A percentile compares a stretch with the other conserved stretches of the same genome.
These are phyloP conservation scores for Aspergillus kassunensis DNA, from an alignment of 495 filamentous ascomycete species.

Conservation along the genomic window DNA sequence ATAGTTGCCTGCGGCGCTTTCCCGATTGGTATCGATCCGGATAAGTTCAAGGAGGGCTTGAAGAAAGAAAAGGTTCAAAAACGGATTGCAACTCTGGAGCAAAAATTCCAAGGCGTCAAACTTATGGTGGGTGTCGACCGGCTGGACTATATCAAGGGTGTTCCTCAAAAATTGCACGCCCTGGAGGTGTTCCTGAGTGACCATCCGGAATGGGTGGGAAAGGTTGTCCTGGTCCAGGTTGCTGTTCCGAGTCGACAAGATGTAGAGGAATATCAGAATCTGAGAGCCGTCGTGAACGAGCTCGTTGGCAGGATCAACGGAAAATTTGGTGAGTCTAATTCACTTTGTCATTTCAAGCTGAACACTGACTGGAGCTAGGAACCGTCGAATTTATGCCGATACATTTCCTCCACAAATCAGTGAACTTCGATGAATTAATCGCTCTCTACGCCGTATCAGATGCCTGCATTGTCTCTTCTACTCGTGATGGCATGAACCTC, in stretches of 20 bases:
- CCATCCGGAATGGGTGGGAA: conserved; percentile 96
- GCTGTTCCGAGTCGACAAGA: conserved; percentile 91
- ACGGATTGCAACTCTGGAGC: conserved; percentile 77
- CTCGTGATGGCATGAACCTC: conserved; percentile 98
- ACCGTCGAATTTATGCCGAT: conserved; percentile 98
- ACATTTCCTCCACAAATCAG: conserved; percentile 94
- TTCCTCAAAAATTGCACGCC: conserved; percentile 93
- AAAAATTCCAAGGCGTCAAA: conserved; percentile 93
- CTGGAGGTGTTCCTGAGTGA: conserved; percentile 95
- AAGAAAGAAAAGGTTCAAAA: conserved; percentile 81
- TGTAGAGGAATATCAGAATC: conserved; percentile 96
- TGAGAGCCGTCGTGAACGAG: conserved; percentile 90
- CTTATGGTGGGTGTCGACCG: conserved; percentile 95
- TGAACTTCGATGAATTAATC: conserved; percentile 87
- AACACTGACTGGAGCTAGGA: conserved; percentile 40
- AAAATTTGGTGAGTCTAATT: conserved; percentile 61
- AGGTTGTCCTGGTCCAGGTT: conserved; percentile 96
- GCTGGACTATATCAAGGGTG: conserved; percentile 96
- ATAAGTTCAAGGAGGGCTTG: conserved; percentile 86
- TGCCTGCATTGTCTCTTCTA: conserved; percentile 90
- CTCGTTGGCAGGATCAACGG: conserved; percentile 94
- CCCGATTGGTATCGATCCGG: conserved; percentile 95
- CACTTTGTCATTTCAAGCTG: not conserved
- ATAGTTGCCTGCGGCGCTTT: conserved; percentile 87
- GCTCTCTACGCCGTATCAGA: conserved; percentile 92